Evolutionary conservation across 441 rosid genomes (phyloP).

Genomic region (Populus hybrid): DNA sequence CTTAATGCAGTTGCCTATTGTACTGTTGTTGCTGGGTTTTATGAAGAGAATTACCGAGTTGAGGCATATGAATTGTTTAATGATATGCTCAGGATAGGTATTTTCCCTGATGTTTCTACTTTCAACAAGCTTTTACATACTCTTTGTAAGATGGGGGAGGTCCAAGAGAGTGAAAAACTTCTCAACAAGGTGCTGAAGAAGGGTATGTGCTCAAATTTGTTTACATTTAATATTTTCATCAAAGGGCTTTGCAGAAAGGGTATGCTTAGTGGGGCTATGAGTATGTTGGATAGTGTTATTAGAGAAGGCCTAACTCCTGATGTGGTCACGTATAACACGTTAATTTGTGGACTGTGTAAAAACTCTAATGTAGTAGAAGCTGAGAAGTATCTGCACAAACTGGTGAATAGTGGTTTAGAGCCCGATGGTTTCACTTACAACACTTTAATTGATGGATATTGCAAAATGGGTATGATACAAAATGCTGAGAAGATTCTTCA

Average conservation of each 20-base stretch:
- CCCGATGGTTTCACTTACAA: slow-evolving; percentile 83
- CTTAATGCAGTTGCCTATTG: slow-evolving; percentile 76
- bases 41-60: slow-evolving; percentile 42
- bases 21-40: slow-evolving; percentile 71
- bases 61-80: slow-evolving; percentile 77
- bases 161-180: slow-evolving; percentile 71
- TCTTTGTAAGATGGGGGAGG: slow-evolving; percentile 70
- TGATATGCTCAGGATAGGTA: slow-evolving; percentile 60
- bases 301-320: slow-evolving; percentile 70
- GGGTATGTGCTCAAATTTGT: slow-evolving; percentile 71
- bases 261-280: slow-evolving; percentile 51
- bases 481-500: slow-evolving; percentile 64
- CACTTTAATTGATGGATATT: slow-evolving; percentile 68
- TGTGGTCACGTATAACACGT: slow-evolving; percentile 74
- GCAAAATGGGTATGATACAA: slow-evolving; percentile 63
- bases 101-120: slow-evolving; percentile 49
- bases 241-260: slow-evolving; percentile 80
- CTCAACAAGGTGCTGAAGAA: slow-evolving; percentile 70
- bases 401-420: slow-evolving; percentile 77
- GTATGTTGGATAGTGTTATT: slow-evolving; percentile 52
- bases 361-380: slow-evolving; percentile 62
- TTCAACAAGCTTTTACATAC: slow-evolving; percentile 78
- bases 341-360: slow-evolving; percentile 79
- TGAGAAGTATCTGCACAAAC: slow-evolving; percentile 62
- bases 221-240: slow-evolving; percentile 70